phyloP scores from a whole-genome alignment of 1,139 yeast genomes.

The Kodamaea anthophila region DNA sequence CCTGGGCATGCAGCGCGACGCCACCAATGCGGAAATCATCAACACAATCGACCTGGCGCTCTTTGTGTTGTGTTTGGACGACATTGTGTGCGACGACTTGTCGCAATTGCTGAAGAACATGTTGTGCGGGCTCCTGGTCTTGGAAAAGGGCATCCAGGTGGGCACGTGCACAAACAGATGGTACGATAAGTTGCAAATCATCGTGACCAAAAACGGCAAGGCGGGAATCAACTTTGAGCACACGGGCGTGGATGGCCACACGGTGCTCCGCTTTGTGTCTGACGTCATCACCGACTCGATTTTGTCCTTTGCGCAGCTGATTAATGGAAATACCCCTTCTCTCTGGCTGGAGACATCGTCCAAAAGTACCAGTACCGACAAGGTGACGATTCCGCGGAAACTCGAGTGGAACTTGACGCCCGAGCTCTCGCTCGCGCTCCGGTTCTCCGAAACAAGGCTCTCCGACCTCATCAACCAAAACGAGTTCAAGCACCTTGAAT shows the following conservation, averaged over 20 bases:
- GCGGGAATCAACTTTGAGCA: conserved; percentile 94
- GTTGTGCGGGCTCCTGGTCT: conserved; percentile 78
- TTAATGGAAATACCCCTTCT: conserved; percentile 76
- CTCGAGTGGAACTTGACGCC: conserved; percentile 82
- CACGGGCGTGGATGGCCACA: conserved; percentile 94
- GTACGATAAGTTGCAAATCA: conserved; percentile 89
- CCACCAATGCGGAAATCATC: conserved; percentile 62
- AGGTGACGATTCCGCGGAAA: conserved; percentile 69
- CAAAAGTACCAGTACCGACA: conserved; percentile 17
- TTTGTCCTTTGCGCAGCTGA: conserved; percentile 75
- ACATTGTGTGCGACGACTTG: conserved; percentile 59
- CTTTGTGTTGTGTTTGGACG: conserved; percentile 77
- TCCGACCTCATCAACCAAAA: conserved; percentile 86
- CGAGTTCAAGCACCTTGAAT: conserved; percentile 79
- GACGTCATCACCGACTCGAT: conserved; percentile 91
- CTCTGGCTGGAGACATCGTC: conserved; percentile 53
- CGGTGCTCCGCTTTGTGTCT: conserved; percentile 79
- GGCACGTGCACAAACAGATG: conserved; percentile 94
- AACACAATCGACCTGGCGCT: conserved; percentile 73
- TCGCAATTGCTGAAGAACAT: conserved; percentile 72
- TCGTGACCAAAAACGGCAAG: conserved; percentile 84
- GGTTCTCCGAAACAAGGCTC: conserved; percentile 87
- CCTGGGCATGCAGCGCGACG: conserved; percentile 35
- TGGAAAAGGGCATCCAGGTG: conserved; percentile 80
- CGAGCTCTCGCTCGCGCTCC: conserved; percentile 69